Conservation (phyloP, 441 rosid species). For the Hura crepitans region DNA sequence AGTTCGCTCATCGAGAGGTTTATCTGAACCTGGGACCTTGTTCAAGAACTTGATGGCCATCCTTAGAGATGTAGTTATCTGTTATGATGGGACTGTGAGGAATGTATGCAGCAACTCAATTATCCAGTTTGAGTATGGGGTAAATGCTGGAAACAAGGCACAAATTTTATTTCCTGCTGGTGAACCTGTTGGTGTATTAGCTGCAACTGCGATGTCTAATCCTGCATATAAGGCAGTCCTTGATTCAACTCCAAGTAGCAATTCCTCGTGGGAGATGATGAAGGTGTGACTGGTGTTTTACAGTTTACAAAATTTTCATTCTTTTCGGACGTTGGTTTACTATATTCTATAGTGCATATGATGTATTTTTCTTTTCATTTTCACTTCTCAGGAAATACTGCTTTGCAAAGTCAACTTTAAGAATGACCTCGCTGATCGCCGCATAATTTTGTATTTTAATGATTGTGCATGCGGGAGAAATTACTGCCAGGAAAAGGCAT, state of each 20-base stretch:
- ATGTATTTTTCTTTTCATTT: constrained; percentile 6
- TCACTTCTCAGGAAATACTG: constrained; percentile 69
- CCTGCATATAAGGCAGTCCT: constrained; percentile 98
- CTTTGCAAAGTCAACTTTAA: constrained; percentile 76
- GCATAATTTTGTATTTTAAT: constrained; percentile 63
- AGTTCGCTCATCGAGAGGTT: constrained; percentile 85
- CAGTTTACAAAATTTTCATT: constrained; percentile 15
- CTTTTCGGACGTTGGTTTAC: constrained; percentile 1
- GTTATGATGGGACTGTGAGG: constrained; percentile 91
- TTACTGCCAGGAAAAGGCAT: constrained; percentile 77
- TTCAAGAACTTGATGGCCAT: constrained; percentile 97
- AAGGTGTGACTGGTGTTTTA: constrained; percentile 51
- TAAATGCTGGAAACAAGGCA: constrained; percentile 41
- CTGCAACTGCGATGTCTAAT: constrained; percentile 97
- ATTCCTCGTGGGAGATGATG: constrained; percentile 94
- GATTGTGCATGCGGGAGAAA: constrained; percentile 68
- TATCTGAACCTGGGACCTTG: constrained; percentile 91
- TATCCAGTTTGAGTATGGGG: constrained; percentile 76
- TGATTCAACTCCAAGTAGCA: constrained; percentile 87
- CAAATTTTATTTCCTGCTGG: constrained; percentile 70
- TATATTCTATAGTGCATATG: constrained; percentile 11
- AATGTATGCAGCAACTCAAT: constrained; percentile 78
- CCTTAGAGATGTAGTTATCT: constrained; percentile 80
- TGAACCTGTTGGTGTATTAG: constrained; percentile 95
- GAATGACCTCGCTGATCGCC: constrained; percentile 65